Conservation (phyloP, 352 stramenopile species). For the Pythium aristosporum region DNA sequence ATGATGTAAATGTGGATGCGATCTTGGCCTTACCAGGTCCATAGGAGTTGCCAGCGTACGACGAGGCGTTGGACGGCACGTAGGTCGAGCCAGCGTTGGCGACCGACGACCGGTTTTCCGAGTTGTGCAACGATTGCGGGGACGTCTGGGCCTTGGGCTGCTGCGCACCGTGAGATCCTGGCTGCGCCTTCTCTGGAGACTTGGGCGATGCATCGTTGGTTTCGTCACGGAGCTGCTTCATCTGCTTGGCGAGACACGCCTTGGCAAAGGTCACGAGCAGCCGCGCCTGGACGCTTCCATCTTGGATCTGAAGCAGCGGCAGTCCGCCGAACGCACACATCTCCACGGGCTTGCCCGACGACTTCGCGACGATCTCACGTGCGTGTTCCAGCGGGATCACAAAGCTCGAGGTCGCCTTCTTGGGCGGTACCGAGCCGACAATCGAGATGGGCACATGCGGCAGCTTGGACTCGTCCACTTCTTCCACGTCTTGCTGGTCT, state of each 20-base stretch:
- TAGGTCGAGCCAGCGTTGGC: slow-evolving; percentile 16
- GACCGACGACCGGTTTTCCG: slow-evolving; percentile 11
- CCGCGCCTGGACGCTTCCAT: slow-evolving; percentile 66
- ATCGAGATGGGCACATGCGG: slow-evolving; percentile 23
- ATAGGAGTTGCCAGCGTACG: slow-evolving; percentile 21
- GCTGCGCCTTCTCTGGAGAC: slow-evolving; percentile 15
- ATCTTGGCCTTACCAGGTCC: slow-evolving; percentile 22
- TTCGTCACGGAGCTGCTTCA: slow-evolving; percentile 23
- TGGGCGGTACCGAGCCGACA: slow-evolving; percentile 15
- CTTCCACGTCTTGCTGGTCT: not conserved
- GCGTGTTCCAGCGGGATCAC: slow-evolving; percentile 26
- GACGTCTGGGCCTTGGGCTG: too few species aligned
- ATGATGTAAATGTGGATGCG: not conserved
- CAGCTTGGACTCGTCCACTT: slow-evolving; percentile 18
- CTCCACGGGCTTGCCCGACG: slow-evolving; percentile 52
- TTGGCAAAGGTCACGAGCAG: slow-evolving; percentile 74
- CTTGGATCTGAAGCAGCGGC: slow-evolving; percentile 53
- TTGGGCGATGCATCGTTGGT: slow-evolving; percentile 9
- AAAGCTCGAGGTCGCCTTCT: slow-evolving; percentile 23
- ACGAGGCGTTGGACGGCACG: slow-evolving; percentile 14
- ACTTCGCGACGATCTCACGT: slow-evolving; percentile 52
- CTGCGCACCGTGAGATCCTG: not conserved
- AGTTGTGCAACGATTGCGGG: slow-evolving; percentile 10
- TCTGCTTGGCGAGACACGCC: slow-evolving; percentile 67
- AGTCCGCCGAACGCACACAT: slow-evolving; percentile 66